Percentiles rank a stretch among this genome's conserved stretches.
Evolutionary conservation across 768 basidiomycete species (phyloP).

Genomic region (Kwoniella sp.): DNA sequence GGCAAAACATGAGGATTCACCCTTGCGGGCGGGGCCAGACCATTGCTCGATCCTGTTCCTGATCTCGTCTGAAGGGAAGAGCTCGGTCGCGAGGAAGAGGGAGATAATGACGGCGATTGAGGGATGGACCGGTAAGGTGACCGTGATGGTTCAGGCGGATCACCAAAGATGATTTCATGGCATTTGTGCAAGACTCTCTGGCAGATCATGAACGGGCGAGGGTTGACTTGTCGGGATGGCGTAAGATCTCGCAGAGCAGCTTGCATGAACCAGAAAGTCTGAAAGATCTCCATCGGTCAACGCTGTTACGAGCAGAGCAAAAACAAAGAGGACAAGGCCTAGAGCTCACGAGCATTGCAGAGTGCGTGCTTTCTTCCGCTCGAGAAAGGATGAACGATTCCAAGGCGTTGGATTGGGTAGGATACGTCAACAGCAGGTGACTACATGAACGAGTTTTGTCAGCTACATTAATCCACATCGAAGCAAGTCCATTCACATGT

Average conservation of each 20-base stretch:
- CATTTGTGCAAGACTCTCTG: conserved; percentile 86
- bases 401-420: conserved; percentile 85
- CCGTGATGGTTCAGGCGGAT: conserved; percentile 68
- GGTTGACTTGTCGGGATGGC: conserved; percentile 61
- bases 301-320: background rate
- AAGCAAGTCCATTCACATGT: background rate
- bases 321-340: background rate
- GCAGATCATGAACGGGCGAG: conserved; percentile 83
- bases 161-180: conserved; percentile 94
- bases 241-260: conserved; percentile 83
- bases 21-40: conserved; percentile 44
- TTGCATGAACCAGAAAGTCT: conserved; percentile 99
- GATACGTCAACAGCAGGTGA: conserved; percentile 89
- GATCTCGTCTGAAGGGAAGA: background rate
- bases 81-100: conserved; percentile 13
- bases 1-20: conserved; percentile 74
- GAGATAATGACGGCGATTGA: conserved; percentile 58
- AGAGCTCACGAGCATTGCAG: conserved; percentile 82
- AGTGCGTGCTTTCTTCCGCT: conserved; percentile 86
- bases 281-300: background rate
- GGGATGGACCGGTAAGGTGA: conserved; percentile 69
- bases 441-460: conserved; percentile 58
- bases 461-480: background rate
- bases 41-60: background rate
- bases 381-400: conserved; percentile 91